Conservation (phyloP, 2,329 filamentous ascomycete species). For the Sphaerulina musiva region DNA sequence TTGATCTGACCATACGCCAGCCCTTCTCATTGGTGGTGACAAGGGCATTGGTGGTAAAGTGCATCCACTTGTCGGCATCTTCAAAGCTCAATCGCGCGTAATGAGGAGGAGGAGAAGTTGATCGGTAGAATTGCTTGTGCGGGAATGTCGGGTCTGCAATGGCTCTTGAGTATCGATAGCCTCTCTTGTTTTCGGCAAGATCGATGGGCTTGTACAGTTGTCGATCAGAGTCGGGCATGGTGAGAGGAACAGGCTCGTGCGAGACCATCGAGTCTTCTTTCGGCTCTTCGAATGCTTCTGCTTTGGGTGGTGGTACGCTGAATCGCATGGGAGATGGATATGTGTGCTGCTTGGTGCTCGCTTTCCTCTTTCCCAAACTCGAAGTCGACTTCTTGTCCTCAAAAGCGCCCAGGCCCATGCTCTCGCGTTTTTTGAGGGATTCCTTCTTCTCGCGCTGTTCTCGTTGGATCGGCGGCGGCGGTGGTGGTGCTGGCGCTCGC, state of each 20-base stretch:
- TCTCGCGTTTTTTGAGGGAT: slow-evolving; percentile 48
- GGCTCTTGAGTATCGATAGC: slow-evolving; percentile 83
- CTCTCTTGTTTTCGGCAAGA: slow-evolving; percentile 58
- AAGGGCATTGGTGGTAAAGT: slow-evolving; percentile 63
- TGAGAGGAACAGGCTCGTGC: slow-evolving; percentile 42
- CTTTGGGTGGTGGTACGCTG: slow-evolving; percentile 43
- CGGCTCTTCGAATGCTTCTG: slow-evolving; percentile 45
- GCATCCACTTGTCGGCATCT: slow-evolving; percentile 78
- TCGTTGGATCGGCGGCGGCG: slow-evolving; percentile 33
- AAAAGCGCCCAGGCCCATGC: slow-evolving; percentile 18
- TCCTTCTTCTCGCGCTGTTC: slow-evolving; percentile 49
- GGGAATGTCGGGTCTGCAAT: slow-evolving; percentile 84
- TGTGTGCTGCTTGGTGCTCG: slow-evolving; percentile 30
- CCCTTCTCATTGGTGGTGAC: slow-evolving; percentile 87
- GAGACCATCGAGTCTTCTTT: slow-evolving; percentile 43
- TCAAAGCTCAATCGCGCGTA: slow-evolving; percentile 84
- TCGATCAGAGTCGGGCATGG: slow-evolving; percentile 37
- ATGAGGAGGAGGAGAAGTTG: slow-evolving; percentile 79
- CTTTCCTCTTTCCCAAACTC: slow-evolving; percentile 33
- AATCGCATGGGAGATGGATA: slow-evolving; percentile 46
- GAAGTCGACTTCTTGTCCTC: slow-evolving; percentile 11
- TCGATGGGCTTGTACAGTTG: slow-evolving; percentile 47
- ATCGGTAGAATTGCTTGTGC: slow-evolving; percentile 80
- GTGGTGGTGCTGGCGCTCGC: slow-evolving; percentile 34
- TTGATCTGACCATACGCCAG: slow-evolving; percentile 83